Conservation (phyloP, 805 yeast species). For the Spathaspora hagerdaliae region DNA sequence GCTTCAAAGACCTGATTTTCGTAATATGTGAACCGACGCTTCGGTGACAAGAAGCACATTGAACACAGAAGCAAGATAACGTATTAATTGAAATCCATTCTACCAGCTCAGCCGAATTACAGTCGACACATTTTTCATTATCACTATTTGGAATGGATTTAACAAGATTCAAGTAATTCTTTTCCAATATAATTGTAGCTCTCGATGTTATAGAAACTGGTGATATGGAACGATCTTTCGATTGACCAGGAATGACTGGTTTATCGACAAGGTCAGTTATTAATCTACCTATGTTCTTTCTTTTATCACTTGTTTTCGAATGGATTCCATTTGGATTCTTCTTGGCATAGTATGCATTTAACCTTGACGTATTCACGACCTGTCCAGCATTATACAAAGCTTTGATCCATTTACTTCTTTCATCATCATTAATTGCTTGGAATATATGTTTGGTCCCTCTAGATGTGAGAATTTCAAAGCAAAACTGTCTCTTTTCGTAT, state of each 20-base stretch:
- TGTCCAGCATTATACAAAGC: conserved; percentile 58
- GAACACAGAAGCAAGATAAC: conserved; percentile 70
- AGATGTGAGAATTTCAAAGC: conserved; percentile 77
- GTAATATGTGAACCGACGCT: conserved; percentile 80
- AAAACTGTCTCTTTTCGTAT: conserved; percentile 46
- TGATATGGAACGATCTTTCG: conserved; percentile 16
- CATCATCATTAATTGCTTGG: conserved; percentile 69
- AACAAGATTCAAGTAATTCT: conserved; percentile 34
- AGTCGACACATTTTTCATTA: conserved; percentile 73
- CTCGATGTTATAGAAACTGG: conserved; percentile 31
- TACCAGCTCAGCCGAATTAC: conserved; percentile 59
- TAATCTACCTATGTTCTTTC: conserved; percentile 1
- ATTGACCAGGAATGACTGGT: conserved; percentile 12
- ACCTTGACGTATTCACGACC: conserved; percentile 25
- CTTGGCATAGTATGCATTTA: conserved; percentile 5
- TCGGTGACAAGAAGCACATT: conserved; percentile 86
- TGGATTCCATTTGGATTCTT: background rate
- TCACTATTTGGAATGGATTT: conserved; percentile 42
- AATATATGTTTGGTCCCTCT: conserved; percentile 61
- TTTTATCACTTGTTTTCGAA: background rate
- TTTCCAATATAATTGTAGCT: conserved; percentile 14
- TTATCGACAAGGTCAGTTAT: conserved; percentile 8
- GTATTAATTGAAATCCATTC: conserved; percentile 87
- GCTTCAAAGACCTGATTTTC: conserved; percentile 70
- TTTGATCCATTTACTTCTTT: conserved; percentile 64